These are phyloP conservation scores for Lolium perenne DNA, from an alignment of 176 grass and related monocot genomes.

Conservation along the genomic window DNA sequence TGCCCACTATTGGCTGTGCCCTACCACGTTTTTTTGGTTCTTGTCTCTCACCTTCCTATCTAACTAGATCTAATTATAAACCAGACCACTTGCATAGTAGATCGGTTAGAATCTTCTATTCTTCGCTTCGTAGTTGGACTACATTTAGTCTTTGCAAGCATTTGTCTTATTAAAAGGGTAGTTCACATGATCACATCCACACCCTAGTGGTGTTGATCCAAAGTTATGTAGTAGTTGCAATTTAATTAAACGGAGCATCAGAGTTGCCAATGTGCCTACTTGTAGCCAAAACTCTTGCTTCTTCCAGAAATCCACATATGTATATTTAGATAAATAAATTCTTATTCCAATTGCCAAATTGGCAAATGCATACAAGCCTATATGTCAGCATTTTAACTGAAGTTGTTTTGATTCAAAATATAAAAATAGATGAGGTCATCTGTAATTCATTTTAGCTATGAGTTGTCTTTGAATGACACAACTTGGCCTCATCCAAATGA, in stretches of 20 bases:
- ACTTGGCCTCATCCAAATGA: background rate
- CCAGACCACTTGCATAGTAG: background rate
- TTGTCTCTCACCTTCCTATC: background rate
- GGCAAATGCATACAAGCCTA: background rate
- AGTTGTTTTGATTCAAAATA: background rate
- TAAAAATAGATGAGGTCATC: background rate
- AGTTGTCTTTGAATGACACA: background rate
- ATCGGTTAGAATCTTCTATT: constrained; percentile 18
- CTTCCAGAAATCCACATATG: background rate
- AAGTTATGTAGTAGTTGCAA: background rate
- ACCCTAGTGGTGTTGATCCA: background rate
- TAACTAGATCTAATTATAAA: background rate
- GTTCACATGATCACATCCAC: background rate
- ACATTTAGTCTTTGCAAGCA: background rate
- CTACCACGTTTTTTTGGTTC: background rate
- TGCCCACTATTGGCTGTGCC: background rate
- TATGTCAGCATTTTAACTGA: background rate
- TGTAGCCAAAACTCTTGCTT: background rate
- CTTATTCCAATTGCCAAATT: background rate
- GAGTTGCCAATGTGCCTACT: background rate
- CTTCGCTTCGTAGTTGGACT: background rate
- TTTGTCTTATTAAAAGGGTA: background rate
- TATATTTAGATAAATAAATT: background rate
- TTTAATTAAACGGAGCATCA: background rate
- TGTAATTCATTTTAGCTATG: background rate